Evolutionary conservation across 441 rosid genomes (phyloP), one percentile per base, ranked within the genome.

Genomic region (Oxalis stricta): DNA sequence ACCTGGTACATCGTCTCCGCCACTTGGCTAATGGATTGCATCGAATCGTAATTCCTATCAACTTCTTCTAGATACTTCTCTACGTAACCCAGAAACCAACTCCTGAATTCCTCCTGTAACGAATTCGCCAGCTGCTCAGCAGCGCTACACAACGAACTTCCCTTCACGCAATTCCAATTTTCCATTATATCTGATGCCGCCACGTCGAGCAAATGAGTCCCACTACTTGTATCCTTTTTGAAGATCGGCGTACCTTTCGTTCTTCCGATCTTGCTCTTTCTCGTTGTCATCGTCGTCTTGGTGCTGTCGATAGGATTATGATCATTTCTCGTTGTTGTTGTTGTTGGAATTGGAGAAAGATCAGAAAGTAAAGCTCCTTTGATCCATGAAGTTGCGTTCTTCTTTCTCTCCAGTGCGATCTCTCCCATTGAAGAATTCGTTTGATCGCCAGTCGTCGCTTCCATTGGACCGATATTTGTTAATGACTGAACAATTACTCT

Each of bases 351-450:
- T 15, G 68, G 63, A 41, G 52, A 50, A 2, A 82, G 82, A 63
- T 86, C 82, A 9, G 65, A 72, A 36, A 72, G 85, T 21, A 77
- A 29, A 3, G 87, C 83, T 36, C 77, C 64, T 74, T 73, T 76
- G 32, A 73, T 64, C 78, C 85, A 79, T 28, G 61, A 55, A 33
- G 47, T 41, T 11, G 83, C 82, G 49, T 70, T 76, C 50, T 59
- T 63, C 41, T 57, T 76, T 58, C 78, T 67, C 1, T 77, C 79
- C 1, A 58, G 37, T 28, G 75, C 68, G 2, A 72, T n/a, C n/a
- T n/a, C n/a, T n/a, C n/a, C n/a, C n/a, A 41, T 61, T 45, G 66
- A 14, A 17, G 20, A 37, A 48, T 44, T 50, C 68, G 61, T 23
- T 15, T 43, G 13, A 16, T 43, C 29, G 53, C 32, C 14, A 21